Evolutionary conservation across 148 eudicot genomes (phyloP), one percentile per base, ranked within the genome.

Genomic region (Cornus florida): DNA sequence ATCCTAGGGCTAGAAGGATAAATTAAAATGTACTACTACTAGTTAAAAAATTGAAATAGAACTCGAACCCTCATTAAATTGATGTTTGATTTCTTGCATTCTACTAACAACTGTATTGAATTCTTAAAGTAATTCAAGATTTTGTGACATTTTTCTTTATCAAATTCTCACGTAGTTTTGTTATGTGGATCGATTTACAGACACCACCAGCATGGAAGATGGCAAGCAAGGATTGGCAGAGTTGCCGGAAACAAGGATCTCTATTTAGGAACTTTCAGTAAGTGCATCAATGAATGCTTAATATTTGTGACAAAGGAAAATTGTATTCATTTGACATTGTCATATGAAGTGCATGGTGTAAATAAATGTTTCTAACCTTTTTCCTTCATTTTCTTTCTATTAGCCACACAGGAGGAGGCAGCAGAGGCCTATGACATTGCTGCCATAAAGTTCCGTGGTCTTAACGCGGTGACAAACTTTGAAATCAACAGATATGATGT

Each of bases 201-300:
- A 79, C 99, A 95, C 82, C 99, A 95, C 72, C 99, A 95, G 67
- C 99, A 95, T 89, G 99, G 99, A 79, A 93, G 99, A 75, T 95
- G 99, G 99, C 99, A 95, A 85, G 99, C 99, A 62, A 93, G 99
- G 70, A 95, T 95, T 23, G 99, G 99, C 50, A 89, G 99, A 76
- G 99, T 95, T 79, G 98, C 99, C 0, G 99, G 99, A 77, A 95
- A 95, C 91, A 95, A 95, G 72, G 99, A 95, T 81, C 97, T 95
- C 71, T 95, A 95, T 86, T 74, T 95, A 80, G 99, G 97, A 80
- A 95, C 99, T 78, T 95, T 95, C 82, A 92, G 98, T 95, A 90
- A 90, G 94, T 86, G 35, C 48, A 43, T 43, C 48, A 3, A 43
- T 43, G 0, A 2, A 35, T 35, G 38, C 38, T 35, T 35, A 35